These are phyloP conservation scores for Pestalotiopsis sp. DNA, from an alignment of 2,329 filamentous ascomycete genomes.

Conservation along the genomic window DNA sequence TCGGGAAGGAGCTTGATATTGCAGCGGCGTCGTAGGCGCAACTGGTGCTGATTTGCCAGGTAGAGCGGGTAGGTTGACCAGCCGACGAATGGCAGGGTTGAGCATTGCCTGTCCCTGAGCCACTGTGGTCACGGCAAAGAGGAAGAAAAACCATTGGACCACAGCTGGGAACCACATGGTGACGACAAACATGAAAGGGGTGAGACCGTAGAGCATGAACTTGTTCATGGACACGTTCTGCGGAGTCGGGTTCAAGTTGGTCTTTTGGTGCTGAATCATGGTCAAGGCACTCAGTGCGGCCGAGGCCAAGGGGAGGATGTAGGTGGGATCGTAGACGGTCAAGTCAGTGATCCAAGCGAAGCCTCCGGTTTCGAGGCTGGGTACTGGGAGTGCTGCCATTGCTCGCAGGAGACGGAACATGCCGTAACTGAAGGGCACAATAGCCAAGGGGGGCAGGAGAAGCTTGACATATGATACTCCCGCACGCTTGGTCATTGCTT, in stretches of 20 bases:
- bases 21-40: background rate
- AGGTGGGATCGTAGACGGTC: slow-evolving; percentile 75
- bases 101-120: slow-evolving; percentile 40
- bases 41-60: slow-evolving; percentile 10
- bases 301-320: slow-evolving; percentile 68
- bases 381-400: slow-evolving; percentile 80
- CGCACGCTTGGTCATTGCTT: slow-evolving; percentile 51
- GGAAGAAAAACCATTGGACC: slow-evolving; percentile 52
- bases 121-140: slow-evolving; percentile 33
- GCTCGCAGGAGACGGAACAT: slow-evolving; percentile 76
- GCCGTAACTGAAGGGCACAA: slow-evolving; percentile 74
- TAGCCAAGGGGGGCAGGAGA: slow-evolving; percentile 59
- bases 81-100: slow-evolving; percentile 41
- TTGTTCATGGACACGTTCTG: slow-evolving; percentile 40
- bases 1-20: slow-evolving; percentile 11
- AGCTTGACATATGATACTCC: slow-evolving; percentile 56
- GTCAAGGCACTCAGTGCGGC: slow-evolving; percentile 58
- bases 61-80: slow-evolving; percentile 39
- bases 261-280: slow-evolving; percentile 23
- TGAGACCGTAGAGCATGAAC: slow-evolving; percentile 45
- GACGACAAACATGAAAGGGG: slow-evolving; percentile 44
- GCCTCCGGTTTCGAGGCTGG: slow-evolving; percentile 72
- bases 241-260: slow-evolving; percentile 28
- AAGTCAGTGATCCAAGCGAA: slow-evolving; percentile 81
- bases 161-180: slow-evolving; percentile 51